Conservation (phyloP, 495 filamentous ascomycete species). For the Neurospora sp. region DNA sequence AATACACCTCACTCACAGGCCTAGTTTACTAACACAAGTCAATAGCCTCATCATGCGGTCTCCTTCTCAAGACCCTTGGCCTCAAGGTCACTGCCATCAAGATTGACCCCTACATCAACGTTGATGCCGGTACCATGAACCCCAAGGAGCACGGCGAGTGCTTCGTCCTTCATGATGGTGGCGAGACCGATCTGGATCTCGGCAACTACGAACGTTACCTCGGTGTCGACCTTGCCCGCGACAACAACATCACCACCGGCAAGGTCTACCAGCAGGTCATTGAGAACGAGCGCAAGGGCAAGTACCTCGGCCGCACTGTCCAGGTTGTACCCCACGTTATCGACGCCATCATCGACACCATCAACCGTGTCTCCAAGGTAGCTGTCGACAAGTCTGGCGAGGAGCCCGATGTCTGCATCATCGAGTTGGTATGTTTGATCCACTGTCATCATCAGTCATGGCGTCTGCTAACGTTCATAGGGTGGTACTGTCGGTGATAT, state of each 20-base stretch:
- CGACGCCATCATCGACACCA: conserved; percentile 86
- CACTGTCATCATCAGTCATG: background rate
- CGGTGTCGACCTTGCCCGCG: conserved; percentile 53
- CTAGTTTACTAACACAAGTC: background rate
- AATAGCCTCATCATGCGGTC: conserved; percentile 38
- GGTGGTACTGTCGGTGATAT: conserved; percentile 57
- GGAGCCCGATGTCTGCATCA: conserved; percentile 89
- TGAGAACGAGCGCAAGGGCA: conserved; percentile 57
- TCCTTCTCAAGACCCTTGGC: conserved; percentile 77
- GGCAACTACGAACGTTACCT: conserved; percentile 78
- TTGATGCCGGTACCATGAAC: conserved; percentile 65
- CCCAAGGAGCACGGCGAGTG: conserved; percentile 51
- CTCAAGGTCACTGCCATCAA: conserved; percentile 39
- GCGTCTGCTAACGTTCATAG: conserved; percentile 2
- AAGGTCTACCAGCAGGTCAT: conserved; percentile 91
- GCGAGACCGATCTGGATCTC: conserved; percentile 66
- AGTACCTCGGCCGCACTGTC: conserved; percentile 87
- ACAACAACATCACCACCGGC: conserved; percentile 91
- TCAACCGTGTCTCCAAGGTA: conserved; percentile 73
- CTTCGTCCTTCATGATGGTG: conserved; percentile 29
- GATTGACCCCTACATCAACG: conserved; percentile 78
- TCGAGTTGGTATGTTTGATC: conserved; percentile 35
- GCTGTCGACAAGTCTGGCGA: conserved; percentile 77
- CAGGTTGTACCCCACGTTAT: conserved; percentile 91
- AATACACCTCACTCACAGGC: conserved; percentile 6